Evolutionary conservation across 2,329 filamentous ascomycete species (phyloP), one percentile per base, ranked within the genome.

Genomic region (Pseudocercospora pini-densiflorae): DNA sequence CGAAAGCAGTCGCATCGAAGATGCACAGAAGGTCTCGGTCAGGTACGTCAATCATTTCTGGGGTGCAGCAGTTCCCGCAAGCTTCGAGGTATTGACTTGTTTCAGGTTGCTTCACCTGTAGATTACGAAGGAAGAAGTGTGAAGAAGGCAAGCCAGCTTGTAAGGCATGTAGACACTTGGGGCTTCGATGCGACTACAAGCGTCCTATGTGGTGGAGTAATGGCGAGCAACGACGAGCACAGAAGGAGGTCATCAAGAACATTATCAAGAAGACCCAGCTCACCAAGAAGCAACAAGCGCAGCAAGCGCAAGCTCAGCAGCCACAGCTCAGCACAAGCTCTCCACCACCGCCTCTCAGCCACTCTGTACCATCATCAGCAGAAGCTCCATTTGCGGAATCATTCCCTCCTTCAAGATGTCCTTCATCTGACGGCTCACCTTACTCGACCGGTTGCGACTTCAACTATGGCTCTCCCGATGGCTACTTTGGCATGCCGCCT

Each of bases 181-280:
- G 92, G 62, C 86, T 99, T 64, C 86, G 87, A 75, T 99, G 95
- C 83, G 93, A 98, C 84, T 99, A 98, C 84, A 97, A 97, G 86
- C 86, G 94, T 77, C 95, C 95, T 43, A 88, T 92, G 82, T 99
- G 95, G 95, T 99, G 95, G 95, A 92, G 90, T 81, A 97, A 95
- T 85, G 91, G 92, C 76, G 93, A 97, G 70, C 89, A 91, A 76
- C 87, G 95, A 73, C 88, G 90, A 74, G 83, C 89, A 64, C 93
- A 97, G 79, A 99, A 98, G 83, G 95, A 98, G 78, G 84, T 90
- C 73, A 97, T 99, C 86, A 99, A 99, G 86, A 90, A 91, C 81
- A 92, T 94, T 80, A 98, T 99, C 85, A 97, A 97, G 88, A 89
- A 90, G 78, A 98, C 95, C 78, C 98, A 98, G 87, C 86, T 96